These are phyloP conservation scores for Starmerella khaoyaiensis DNA, from an alignment of 805 yeast genomes.

Conservation along the genomic window DNA sequence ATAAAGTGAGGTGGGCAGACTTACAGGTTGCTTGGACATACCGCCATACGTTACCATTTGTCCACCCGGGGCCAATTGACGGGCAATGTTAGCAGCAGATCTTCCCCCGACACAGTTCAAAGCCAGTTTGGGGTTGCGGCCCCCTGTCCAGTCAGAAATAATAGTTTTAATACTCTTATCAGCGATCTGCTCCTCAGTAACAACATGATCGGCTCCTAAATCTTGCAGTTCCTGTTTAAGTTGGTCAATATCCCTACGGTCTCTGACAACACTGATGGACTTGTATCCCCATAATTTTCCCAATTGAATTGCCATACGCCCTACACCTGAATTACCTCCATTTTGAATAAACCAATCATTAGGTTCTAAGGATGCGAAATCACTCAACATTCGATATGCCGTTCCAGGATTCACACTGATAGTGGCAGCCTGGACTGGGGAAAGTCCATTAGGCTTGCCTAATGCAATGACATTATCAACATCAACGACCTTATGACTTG, in stretches of 20 bases:
- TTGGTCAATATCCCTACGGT: conserved; percentile 63
- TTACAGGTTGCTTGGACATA: conserved; percentile 91
- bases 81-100: conserved; percentile 64
- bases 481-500: conserved; percentile 53
- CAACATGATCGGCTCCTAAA: conserved; percentile 77
- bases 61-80: conserved; percentile 66
- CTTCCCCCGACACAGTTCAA: conserved; percentile 91
- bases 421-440: conserved; percentile 54
- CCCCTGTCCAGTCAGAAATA: conserved; percentile 33
- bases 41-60: conserved; percentile 88
- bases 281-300: conserved; percentile 67
- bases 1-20: conserved; percentile 75
- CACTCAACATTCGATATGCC: conserved; percentile 75
- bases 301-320: conserved; percentile 79
- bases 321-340: conserved; percentile 94
- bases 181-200: conserved; percentile 74
- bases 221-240: conserved; percentile 40
- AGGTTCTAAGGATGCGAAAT: conserved; percentile 45
- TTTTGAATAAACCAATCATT: conserved; percentile 90
- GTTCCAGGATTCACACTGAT: conserved; percentile 85
- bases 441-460: conserved; percentile 34
- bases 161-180: conserved; percentile 53
- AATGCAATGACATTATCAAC: conserved; percentile 45
- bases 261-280: conserved; percentile 78
- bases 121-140: conserved; percentile 55